Conservation (phyloP, 306 rosid genomes). For the Hylodesmum podocarpum region DNA sequence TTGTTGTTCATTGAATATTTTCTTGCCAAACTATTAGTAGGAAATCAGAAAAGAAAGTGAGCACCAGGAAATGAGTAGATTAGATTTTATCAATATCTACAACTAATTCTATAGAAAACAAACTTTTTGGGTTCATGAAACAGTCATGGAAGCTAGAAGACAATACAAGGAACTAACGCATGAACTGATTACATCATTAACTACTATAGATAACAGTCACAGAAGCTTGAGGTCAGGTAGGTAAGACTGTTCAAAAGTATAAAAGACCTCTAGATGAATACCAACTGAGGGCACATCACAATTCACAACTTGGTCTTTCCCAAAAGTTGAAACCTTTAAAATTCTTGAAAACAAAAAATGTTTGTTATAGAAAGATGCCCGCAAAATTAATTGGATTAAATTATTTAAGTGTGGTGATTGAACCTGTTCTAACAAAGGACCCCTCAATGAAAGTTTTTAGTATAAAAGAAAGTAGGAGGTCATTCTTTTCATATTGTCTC, state of each 20-base stretch:
- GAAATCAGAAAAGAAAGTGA: constrained; percentile 1
- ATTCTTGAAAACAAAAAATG: neutral
- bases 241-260: neutral
- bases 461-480: neutral
- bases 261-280: neutral
- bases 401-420: neutral
- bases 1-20: neutral
- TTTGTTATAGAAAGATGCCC: neutral
- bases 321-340: neutral
- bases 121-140: neutral
- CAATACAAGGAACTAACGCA: neutral
- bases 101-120: neutral
- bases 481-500: neutral
- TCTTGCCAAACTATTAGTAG: neutral
- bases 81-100: neutral
- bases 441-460: neutral
- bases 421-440: neutral
- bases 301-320: neutral
- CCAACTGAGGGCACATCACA: neutral
- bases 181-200: neutral
- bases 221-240: neutral
- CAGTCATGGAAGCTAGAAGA: neutral
- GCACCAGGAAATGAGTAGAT: neutral
- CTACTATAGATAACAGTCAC: neutral
- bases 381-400: neutral